Evolutionary conservation across 768 basidiomycete species (phyloP), one percentile per base, ranked within the genome.

Genomic region (Kwoniella heveanensis): DNA sequence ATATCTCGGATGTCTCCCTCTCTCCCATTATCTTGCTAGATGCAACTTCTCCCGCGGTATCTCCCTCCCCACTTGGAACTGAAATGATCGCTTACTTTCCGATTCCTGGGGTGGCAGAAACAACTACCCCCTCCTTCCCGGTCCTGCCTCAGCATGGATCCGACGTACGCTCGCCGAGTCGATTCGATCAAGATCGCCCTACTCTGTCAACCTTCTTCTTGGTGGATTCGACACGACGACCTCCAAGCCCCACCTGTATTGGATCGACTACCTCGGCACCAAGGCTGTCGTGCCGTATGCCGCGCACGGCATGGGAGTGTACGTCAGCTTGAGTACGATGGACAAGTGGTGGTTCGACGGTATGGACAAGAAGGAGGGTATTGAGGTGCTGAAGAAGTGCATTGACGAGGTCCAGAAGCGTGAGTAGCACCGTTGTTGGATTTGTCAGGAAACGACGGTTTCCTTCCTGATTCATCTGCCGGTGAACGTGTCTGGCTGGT

Each of bases 181-280:
- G 0, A 82, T 98, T 9, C 90, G 96, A 52, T 92, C 92, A 0
- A 86, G 90, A 62, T 85, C 86, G 57, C 90, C 95, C 0, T 98
- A 96, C 80, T 79, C 88, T 1, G 96, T 99, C 72, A 95, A 97
- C 78, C 83, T 99, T 2, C 87, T 99, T 4, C 82, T 99, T 10
- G 95, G 90, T 6, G 96, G 96, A 15, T 98, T 88, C 79, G 96
- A 99, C 80, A 86, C 86, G n/a, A 80, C 83, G 1, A 85, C 85
- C 7, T 61, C 72, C 10, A 82, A 83, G 17, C 92, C 94, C 5
- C 77, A 78, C 61, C 68, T 79, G 47, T 96, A 94, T 83, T 98
- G 94, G 93, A 84, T 97, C 64, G 96, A 99, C 82, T 92, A 95
- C 80, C 85, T 96, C 30, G 96, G 96, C 25, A 95, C 96, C 5